Evolutionary conservation across 2,329 filamentous ascomycete species (phyloP), one percentile per base, ranked within the genome.

Genomic region (Fusarium liriodendri): DNA sequence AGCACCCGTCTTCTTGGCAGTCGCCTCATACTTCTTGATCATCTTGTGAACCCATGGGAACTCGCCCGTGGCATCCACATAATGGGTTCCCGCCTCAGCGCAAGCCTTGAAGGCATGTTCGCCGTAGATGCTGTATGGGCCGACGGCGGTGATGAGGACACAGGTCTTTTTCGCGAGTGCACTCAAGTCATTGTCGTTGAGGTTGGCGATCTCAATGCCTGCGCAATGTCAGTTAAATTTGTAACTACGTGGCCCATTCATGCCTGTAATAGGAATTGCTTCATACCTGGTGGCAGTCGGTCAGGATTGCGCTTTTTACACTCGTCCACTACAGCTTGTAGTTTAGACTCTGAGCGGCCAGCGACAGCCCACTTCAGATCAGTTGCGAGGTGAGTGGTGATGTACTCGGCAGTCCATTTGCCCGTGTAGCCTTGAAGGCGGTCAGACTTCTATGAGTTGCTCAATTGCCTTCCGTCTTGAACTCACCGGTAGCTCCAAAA

Each of bases 281-380:
- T 76, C 83, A 78, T 88, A 94, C 93, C 90, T 79, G 95, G 95
- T 62, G 89, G 88, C 38, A 85, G 79, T 62, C 95, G 91, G 81
- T 97, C 91, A 3, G 91, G 86, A 79, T 93, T 93, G 67, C 93
- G 78, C 66, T 84, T 80, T 77, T 91, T 90, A 80, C 95, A 88
- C 64, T 94, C 90, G 62, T 90, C 85, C 9, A 91, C 90, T 13
- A 98, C 83, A 45, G 84, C 83, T 74, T 93, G 88, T 6, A 98
- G 88, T 82, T 98, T 98, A 58, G 87, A 85, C 58, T 88, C 85
- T n/a, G 94, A 95, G 29, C 95, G 93, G 33, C 95, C 95, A 54
- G 95, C 94, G 64, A 98, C 86, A 16, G 94, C 95, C 95, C 95
- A 98, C 85, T 91, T 95, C 71, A 97, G 82, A 80, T 94, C 89